Base-by-base conservation (phyloP, 148 eudicot species). In the Linanthus parryae region DNA sequence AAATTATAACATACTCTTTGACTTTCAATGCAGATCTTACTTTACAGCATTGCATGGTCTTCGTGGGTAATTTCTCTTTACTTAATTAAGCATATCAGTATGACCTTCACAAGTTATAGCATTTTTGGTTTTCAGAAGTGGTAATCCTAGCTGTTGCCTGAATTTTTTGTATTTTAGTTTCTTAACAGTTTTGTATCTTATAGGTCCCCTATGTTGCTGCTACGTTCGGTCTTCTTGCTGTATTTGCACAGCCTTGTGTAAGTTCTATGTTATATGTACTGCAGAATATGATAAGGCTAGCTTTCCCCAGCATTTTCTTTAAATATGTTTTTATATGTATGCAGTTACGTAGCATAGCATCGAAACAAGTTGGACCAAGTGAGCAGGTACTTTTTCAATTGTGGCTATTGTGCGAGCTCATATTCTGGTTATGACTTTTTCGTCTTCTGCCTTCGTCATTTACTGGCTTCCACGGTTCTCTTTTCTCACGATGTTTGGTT, bases 151-250 rank as follows among this genome's bases (percentile, higher is more conserved):
- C 23, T 38, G 11, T 48, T 17, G 26, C 13, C 31, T 28, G 46
- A 21, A 22, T 28, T 4, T 29, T 22, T 21, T 22, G 29, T 28
- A 11, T 59, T 13, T 23, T 48, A 4, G 27, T 23, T 30, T 29
- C 9, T 29, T 51, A 52, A 55, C 28, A 36, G 35, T 30, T 56
- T 61, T 41, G 30, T 15, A 8, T 26, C 23, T 43, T 36, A 56
- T 58, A 82, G 88, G 88, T 82, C 63, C 74, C 83, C 37, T 78
- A 82, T 44, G 63, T 39, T 35, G 71, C 83, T 23, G 78, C 83
- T 13, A 45, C 62, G 74, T 52, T 72, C 58, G 51, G 73, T 33
- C 33, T 70, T 46, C 35, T 78, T 52, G 61, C 56, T 41, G 73
- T 72, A 47, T 72, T 74, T 52, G 64, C 65, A 7, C 52, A 33